Base-by-base conservation (phyloP, 2,329 filamentous ascomycete species). In the Xylaria polymorpha region DNA sequence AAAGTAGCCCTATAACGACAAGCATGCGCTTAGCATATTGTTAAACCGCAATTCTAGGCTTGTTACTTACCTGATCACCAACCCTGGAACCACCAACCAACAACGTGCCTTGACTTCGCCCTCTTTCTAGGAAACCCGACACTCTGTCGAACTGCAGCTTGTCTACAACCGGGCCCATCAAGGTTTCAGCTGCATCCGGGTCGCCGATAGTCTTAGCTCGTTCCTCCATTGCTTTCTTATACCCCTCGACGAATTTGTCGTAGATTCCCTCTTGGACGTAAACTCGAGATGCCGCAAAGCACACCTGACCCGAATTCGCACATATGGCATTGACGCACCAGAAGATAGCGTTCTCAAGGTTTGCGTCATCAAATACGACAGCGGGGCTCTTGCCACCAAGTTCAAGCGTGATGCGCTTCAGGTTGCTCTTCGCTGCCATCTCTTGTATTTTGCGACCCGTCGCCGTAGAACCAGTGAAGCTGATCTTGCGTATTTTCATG, bases 131-230 rank as follows among this genome's bases (percentile, higher is more conserved):
- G 70, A 85, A 85, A 76, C 18, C 67, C 20, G 75, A 74, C 0
- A 86, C 83, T 4, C 82, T 79, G 59, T 84, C 83, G 69, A 83
- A 84, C 73, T 85, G 85, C 29, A 77, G 75, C 76, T 81, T 81
- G 73, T 87, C 85, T 14, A 85, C 84, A 50, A 86, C 77, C 4
- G 86, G 86, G 0, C 90, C 90, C 68, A 72, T 67, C 12, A 64
- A 8, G 7, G 71, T 71, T 18, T 58, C 66, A 4, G 29, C 41
- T 39, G 32, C 57, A 25, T 69, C 66, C 0, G 71, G 71, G 29
- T 71, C 68, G 3, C 71, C 71, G 22, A 67, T 22, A 14, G 57
- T 46, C 51, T 67, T 65, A 10, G 46, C 64, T 53, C 69, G 61
- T 50, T 69, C 66, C 53, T 71, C 68, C 60, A 72, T 69, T 1